Base-by-base conservation (phyloP, 345 rosid genomes). In the Draba incana region DNA sequence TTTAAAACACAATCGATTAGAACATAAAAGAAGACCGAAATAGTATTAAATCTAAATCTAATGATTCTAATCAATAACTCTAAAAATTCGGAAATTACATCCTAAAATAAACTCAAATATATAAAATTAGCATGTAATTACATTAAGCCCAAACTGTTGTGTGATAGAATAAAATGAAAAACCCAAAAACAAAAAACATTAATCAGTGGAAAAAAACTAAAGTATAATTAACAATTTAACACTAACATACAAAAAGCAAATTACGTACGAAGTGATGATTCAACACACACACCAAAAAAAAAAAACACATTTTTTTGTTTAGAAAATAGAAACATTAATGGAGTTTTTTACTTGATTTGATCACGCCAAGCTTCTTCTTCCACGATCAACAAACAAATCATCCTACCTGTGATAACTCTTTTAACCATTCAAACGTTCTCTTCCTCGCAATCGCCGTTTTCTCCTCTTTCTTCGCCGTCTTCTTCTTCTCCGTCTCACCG, bases 371-470 rank as follows among this genome's bases (percentile, higher is more conserved):
- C 81, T 68, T 45, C 83, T 38, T 63, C 79, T 69, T 50, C 79
- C 75, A 74, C 60, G 80, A 39, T 82, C 85, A 39, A 46, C 71
- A 30, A 66, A 66, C 64, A 77, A 20, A 20, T 20, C 20, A 77
- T 71, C 83, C 78, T 16, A 75, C 80, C 82, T 85, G 83, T 66
- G 94, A 84, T 70, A 89, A 87, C 67, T 88, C 90, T 78, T 84
- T 90, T 66, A 90, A 70, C 98, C 97, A 93, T 48, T 93, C 94
- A 73, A 80, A 83, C 53, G 97, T 88, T 78, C 98, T 72, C 68
- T 80, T 88, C 49, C 88, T 82, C 54, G 93, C 89, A 78, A 78
- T 67, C 31, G 69, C 83, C 42, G 86, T 80, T 80, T 84, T 86
- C 72, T 84, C 81, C 50, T 75, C 63, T 38, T 75, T 75, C 85